Base-by-base conservation (phyloP, 495 filamentous ascomycete genomes). In the Talaromyces nanjingensis region DNA sequence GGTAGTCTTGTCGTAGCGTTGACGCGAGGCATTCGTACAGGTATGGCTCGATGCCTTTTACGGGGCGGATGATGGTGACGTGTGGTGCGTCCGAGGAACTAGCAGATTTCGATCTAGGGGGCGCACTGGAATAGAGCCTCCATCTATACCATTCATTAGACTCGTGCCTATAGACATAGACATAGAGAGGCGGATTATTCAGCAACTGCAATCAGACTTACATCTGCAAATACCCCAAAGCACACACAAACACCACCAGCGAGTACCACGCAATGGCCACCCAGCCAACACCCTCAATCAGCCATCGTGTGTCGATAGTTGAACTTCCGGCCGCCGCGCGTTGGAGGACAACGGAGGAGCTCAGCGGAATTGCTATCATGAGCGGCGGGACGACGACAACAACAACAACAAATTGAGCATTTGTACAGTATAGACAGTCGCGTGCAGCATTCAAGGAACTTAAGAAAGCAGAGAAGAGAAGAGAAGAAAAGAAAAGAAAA, bases 1-100 rank as follows among this genome's bases (percentile, higher is more conserved):
- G 92, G 70, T 98, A 99, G 54, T 82, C 81, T 65, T 96, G 91
- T 25, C 80, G 85, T 76, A 97, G 96, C 20, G 89, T 91, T 16
- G 93, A 88, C n/a, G 91, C 87, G 42, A 99, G 87, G 65, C 94
- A 97, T 66, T 94, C 90, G 77, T 96, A 96, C 27, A 98, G 86
- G 68, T 88, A 83, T 1, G 90, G 87, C 69, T 99, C 96, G 52
- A 96, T 83, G 63, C 93, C 96, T 76, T 97, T 97, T 63, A 96
- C 86, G 0, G 96, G 96, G 4, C 96, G 90, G 65, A 99, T 91
- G 63, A 96, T 84, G 22, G 63, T 64, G 63, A 64, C 63, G 34
- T 64, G 66, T 47, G 49, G 58, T 16, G 45, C 42, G 33, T 65
- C 22, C 34, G 59, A 56, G 56, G 20, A 53, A 49, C 60, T 67